Evolutionary conservation across 805 yeast genomes (phyloP), one percentile per base, ranked within the genome.

Genomic region (Spathaspora passalidarum): DNA sequence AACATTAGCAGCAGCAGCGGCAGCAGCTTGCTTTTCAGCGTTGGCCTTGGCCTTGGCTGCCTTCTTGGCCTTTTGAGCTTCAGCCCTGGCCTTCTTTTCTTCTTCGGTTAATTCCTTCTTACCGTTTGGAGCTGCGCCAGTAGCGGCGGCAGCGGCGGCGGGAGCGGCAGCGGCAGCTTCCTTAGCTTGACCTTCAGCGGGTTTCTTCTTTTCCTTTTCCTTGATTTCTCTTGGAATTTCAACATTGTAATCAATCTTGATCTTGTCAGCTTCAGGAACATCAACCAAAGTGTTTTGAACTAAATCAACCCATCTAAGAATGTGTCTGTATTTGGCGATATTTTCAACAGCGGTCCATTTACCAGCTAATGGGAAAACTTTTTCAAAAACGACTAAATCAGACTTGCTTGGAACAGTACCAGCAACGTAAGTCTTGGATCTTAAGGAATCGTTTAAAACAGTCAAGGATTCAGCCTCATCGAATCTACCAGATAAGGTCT

Each of bases 261-360:
- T 61, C 56, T 80, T 73, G 42, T 79, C 78, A n/a, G 65, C 75
- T 48, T 68, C 76, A 43, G 80, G 75, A 26, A 84, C 79, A 13
- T 57, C 57, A 41, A 78, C 74, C 52, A 81, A 65, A 26, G 82
- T 70, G 59, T 83, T 80, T 72, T 94, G 98, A 49, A 94, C 69
- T 56, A 88, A 79, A 58, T 91, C 97, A 19, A 81, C 80, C 98
- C 98, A 94, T 78, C 99, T 86, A 50, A 89, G 69, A 48, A 92
- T 75, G 67, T 92, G 97, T 78, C 97, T 86, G 64, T 74, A 73
- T 40, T 75, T 66, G 40, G 84, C 81, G 53, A 82, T 68, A 35
- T 82, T 79, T 29, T 79, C 82, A 38, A 63, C 56, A 9, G 79
- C 62, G 19, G 77, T 67, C 79, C 88, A 79, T 49, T 74, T 67